Base-by-base conservation (phyloP, 371 early-diverging fungal species). In the Thermomucor indicae-seudaticae region DNA sequence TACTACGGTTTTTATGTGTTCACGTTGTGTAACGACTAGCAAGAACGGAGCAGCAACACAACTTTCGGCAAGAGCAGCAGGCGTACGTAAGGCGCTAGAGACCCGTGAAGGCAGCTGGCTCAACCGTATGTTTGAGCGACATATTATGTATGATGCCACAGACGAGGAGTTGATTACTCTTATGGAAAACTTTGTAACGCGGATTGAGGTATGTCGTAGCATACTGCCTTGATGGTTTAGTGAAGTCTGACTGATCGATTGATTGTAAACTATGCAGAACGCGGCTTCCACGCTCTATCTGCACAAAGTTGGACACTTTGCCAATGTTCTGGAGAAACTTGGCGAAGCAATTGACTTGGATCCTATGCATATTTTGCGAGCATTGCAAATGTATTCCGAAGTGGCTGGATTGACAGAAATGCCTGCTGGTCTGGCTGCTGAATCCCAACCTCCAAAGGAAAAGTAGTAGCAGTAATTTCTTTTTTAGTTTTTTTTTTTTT, bases 341-440 rank as follows among this genome's bases (percentile, higher is more conserved):
- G 76, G 82, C n/a, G 71, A 78, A 28, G 77, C 78, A 1, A 67
- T 78, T 29, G 72, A 70, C 27, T 57, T 80, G 28, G 85, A 85
- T 57, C 76, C 80, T 2, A 58, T 66, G 43, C 74, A 81, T 48
- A 80, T 85, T 37, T 43, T 83, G 25, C 72, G 79, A 16, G 83
- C 83, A 1, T 50, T 83, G 49, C 82, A 80, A 62, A 83, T 82
- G 81, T 81, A 78, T 62, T 73, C 74, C 30, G 69, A 76, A 57
- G 63, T 67, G 11, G 45, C 62, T 32, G 58, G 62, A 22, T 40
- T 63, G 45, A 39, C 51, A 19, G 55, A 55, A 19, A 31, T 39
- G 35, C 53, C 53, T 43, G 43, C 51, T 51, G 43, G 51, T 51
- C 35, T 51, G 44, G 51, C 43, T 42, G 10, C 51, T 16, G 2